Evolutionary conservation across 2,329 filamentous ascomycete genomes (phyloP).

Genomic region (Xylariales sp.): DNA sequence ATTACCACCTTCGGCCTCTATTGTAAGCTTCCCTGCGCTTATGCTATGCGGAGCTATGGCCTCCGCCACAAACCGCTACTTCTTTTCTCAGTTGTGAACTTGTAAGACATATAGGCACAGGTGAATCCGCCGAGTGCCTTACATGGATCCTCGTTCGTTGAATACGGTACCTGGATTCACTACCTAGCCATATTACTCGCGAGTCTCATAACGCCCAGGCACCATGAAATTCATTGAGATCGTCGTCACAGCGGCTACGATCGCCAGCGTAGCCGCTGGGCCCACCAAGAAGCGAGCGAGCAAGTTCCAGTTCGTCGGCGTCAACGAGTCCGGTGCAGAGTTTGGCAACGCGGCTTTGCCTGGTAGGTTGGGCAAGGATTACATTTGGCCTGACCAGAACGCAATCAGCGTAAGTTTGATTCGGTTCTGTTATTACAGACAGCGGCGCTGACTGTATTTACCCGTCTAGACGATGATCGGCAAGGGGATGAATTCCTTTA

Average conservation of each 20-base stretch:
- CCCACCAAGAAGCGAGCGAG: slow-evolving; percentile 51
- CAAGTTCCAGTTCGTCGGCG: slow-evolving; percentile 52
- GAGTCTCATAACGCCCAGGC: slow-evolving; percentile 9
- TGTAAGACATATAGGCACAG: slow-evolving; percentile 21
- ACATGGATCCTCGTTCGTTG: slow-evolving; percentile 1
- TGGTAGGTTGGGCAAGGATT: slow-evolving; percentile 67
- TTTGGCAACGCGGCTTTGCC: slow-evolving; percentile 68
- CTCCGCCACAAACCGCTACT: slow-evolving; percentile 37
- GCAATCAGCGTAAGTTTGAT: slow-evolving; percentile 51
- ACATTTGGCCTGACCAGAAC: slow-evolving; percentile 67
- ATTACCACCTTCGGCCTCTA: neutral
- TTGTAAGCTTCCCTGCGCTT: slow-evolving; percentile 39
- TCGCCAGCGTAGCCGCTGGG: slow-evolving; percentile 49
- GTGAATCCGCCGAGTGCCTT: neutral
- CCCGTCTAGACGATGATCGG: slow-evolving; percentile 57
- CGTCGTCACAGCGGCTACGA: slow-evolving; percentile 47
- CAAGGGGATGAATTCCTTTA: slow-evolving; percentile 67
- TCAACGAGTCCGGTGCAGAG: slow-evolving; percentile 65
- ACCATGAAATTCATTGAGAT: slow-evolving; percentile 52
- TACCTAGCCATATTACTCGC: neutral
- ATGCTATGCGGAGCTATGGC: slow-evolving; percentile 44
- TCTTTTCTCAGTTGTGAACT: slow-evolving; percentile 4
- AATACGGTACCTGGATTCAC: neutral
- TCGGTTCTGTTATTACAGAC: neutral
- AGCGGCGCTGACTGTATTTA: slow-evolving; percentile 16